These are phyloP conservation scores for Lactifluus pinguis DNA, from an alignment of 768 basidiomycete genomes.

Conservation along the genomic window DNA sequence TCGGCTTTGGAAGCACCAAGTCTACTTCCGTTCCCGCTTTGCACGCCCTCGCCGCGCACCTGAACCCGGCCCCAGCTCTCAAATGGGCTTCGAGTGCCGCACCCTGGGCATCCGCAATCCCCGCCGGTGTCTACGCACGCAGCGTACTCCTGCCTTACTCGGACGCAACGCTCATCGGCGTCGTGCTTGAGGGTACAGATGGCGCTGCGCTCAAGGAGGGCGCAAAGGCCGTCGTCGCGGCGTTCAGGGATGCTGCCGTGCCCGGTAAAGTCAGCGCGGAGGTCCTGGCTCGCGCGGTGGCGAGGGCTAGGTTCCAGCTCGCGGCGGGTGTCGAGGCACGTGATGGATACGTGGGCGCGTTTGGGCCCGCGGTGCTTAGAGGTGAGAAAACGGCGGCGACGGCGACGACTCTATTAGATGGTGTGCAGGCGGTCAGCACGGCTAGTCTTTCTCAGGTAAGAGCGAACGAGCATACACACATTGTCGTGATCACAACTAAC, in stretches of 20 bases:
- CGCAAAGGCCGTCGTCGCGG: conserved; percentile 57
- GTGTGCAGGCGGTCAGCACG: conserved; percentile 62
- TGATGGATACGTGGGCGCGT: conserved; percentile 49
- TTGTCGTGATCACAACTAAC: neutral
- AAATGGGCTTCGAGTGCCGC: conserved; percentile 81
- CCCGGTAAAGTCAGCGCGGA: conserved; percentile 45
- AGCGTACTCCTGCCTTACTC: conserved; percentile 82
- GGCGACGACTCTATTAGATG: conserved; percentile 39
- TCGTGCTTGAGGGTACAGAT: conserved; percentile 66
- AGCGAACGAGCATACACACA: neutral
- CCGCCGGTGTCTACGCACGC: conserved; percentile 54
- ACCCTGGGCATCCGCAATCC: conserved; percentile 52
- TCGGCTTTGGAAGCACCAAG: conserved; percentile 78
- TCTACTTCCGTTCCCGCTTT: conserved; percentile 58
- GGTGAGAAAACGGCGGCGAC: conserved; percentile 50
- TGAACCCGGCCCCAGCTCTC: conserved; percentile 70
- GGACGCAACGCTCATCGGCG: conserved; percentile 81
- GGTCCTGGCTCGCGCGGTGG: conserved; percentile 69
- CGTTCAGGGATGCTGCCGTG: conserved; percentile 42
- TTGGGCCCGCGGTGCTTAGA: conserved; percentile 61
- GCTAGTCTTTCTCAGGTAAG: conserved; percentile 62
- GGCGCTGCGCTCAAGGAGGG: conserved; percentile 56
- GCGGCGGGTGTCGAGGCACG: conserved; percentile 63
- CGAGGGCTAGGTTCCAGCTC: conserved; percentile 81
- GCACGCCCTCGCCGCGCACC: conserved; percentile 68